Evolutionary conservation across 2,329 filamentous ascomycete genomes (phyloP).

Genomic region (Corniculantispora saksenae): DNA sequence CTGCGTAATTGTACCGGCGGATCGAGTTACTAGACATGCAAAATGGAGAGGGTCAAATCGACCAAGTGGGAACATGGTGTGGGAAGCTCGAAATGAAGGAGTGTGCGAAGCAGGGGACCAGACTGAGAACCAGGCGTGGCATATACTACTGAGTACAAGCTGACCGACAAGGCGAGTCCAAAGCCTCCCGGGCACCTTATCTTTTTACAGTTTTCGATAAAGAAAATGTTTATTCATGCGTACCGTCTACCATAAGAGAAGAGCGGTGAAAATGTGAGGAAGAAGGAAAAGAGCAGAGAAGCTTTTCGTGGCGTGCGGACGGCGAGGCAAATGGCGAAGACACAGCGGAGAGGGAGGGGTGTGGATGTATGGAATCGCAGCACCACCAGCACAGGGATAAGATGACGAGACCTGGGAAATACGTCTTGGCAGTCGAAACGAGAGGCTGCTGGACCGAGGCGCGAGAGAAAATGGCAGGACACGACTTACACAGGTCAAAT

Average conservation of each 20-base stretch:
- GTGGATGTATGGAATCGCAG: background rate
- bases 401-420: background rate
- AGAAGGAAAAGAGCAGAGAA: background rate
- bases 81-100: constrained; percentile 15
- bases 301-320: background rate
- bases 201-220: too few relatives aligned
- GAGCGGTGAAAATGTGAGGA: background rate
- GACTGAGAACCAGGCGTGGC: background rate
- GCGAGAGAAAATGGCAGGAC: too few relatives aligned
- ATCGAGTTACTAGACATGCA: background rate
- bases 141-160: background rate
- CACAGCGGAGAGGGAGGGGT: background rate
- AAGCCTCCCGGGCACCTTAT: too few relatives aligned
- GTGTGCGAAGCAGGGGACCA: background rate
- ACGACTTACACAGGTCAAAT: too few relatives aligned
- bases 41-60: background rate
- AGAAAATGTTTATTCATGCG: background rate
- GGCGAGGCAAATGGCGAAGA: background rate
- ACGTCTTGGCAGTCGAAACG: constrained; percentile 5
- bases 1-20: constrained; percentile 8
- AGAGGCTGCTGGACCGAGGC: background rate
- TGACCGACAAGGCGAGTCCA: background rate
- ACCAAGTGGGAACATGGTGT: constrained; percentile 15
- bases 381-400: background rate
- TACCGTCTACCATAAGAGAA: background rate